Evolutionary conservation across 1,139 yeast species (phyloP), one percentile per base, ranked within the genome.

Genomic region (Taphrina pruni): DNA sequence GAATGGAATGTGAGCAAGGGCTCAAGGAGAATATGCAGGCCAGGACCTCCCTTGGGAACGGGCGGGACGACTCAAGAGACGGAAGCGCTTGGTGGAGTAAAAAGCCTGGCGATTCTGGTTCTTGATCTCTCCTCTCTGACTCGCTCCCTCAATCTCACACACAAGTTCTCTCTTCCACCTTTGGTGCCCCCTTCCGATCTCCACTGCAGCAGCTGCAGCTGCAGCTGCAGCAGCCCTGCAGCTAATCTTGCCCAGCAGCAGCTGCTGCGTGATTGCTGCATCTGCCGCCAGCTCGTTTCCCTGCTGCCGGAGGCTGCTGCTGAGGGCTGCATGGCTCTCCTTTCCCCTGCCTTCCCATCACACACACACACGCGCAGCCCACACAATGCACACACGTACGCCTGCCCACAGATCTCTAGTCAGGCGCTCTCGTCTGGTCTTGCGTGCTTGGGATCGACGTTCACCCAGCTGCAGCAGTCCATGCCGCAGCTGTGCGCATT

Each of bases 1-100:
- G 54, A 50, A 50, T 50, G 54, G 54, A 50, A 50, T 50, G 54
- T 50, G 54, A 50, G 54, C 54, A 50, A 50, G 54, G 54, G 54
- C 54, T 45, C 48, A 45, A 45, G 48, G 48, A n/a, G 54, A 36
- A 50, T 50, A 50, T 50, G 54, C 54, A 50, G 54, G 54, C 36
- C 32, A 50, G 54, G 54, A 50, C 54, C 54, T 8, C 5, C 48
- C 48, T 45, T 45, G 26, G 48, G 48, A 17, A 45, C 12, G 17
- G 48, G 48, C 12, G 17, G 48, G 20, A 45, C 20, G 48, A 14
- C 20, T 45, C 48, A 45, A 45, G 48, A 45, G 48, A 45, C 48
- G 48, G 48, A 45, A 45, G 20, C 20, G 48, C 48, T 45, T 45
- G 48, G 48, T 45, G 48, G 48, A 45, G 48, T 45, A 45, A n/a